Conservation (phyloP, 306 rosid genomes). For the Canavalia gladiata region DNA sequence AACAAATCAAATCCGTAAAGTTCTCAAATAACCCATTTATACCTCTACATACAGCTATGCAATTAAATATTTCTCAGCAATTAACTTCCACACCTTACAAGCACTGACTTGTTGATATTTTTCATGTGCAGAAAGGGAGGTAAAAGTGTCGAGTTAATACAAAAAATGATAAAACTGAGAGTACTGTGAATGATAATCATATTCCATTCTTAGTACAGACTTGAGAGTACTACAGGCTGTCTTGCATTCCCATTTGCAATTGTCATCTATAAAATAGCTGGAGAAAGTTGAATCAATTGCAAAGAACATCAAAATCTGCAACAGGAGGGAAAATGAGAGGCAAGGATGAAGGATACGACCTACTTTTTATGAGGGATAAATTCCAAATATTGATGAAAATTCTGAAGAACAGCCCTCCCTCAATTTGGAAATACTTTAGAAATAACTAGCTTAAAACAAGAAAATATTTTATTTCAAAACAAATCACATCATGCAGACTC, state of each 20-base stretch:
- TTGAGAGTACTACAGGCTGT: constrained; percentile 1
- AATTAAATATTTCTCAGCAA: constrained; percentile 10
- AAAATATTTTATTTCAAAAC: constrained; percentile 36
- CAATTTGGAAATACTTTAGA: constrained; percentile 15
- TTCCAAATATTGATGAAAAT: constrained; percentile 16
- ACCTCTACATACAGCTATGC: no score
- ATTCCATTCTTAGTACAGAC: constrained; percentile 7
- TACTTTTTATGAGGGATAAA: constrained; percentile 3
- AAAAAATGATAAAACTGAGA: neutral
- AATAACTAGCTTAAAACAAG: constrained; percentile 26
- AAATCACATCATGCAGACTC: constrained; percentile 17
- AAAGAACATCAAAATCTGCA: neutral
- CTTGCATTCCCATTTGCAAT: constrained; percentile 24
- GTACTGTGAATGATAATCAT: constrained; percentile 2
- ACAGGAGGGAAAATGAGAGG: neutral
- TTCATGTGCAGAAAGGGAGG: neutral
- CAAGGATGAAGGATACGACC: constrained; percentile 15
- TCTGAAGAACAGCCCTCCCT: constrained; percentile 18
- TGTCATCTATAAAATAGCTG: neutral
- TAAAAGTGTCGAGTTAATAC: no score
- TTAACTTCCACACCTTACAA: neutral
- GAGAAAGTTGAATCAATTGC: constrained; percentile 24
- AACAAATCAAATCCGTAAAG: no score
- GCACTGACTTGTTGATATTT: neutral
- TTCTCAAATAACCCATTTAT: no score